Percentiles rank a stretch among this genome's conserved stretches.
phyloP scores from a whole-genome alignment of 2,329 filamentous ascomycete species.

The Xylariaceae sp. region DNA sequence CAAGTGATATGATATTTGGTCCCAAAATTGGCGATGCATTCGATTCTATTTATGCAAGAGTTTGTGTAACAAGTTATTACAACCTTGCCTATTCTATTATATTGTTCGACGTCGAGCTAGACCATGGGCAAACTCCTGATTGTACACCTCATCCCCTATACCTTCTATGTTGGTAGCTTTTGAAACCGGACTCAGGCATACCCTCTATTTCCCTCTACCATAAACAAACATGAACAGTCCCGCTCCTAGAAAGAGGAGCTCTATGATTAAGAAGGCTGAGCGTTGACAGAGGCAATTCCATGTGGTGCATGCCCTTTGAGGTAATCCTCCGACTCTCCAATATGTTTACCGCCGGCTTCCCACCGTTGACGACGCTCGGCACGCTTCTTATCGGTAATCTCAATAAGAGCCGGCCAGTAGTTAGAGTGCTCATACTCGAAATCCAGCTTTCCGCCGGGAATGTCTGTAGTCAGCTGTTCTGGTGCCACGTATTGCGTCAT shows the following conservation, averaged over 20 bases:
- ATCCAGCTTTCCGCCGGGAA: slow-evolving; percentile 69
- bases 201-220: neutral
- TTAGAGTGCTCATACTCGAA: slow-evolving; percentile 85
- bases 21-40: no score
- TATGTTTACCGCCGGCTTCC: slow-evolving; percentile 69
- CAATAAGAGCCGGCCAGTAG: slow-evolving; percentile 85
- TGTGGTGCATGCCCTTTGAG: slow-evolving; percentile 55
- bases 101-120: no score
- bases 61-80: no score
- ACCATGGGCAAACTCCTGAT: no score
- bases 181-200: no score
- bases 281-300: slow-evolving; percentile 15
- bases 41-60: no score
- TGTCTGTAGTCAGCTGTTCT: slow-evolving; percentile 74
- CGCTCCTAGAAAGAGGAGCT: no score
- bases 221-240: no score
- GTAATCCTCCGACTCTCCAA: slow-evolving; percentile 85
- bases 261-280: slow-evolving; percentile 3
- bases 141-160: no score
- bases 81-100: no score
- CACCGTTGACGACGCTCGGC: slow-evolving; percentile 63
- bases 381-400: slow-evolving; percentile 61
- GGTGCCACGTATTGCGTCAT: slow-evolving; percentile 75
- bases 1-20: no score
- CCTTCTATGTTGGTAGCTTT: no score